A percentile compares a stretch with the other conserved stretches of the same genome.
phyloP scores from a whole-genome alignment of 73 alveolate genomes.

The Blepharisma japonicum region DNA sequence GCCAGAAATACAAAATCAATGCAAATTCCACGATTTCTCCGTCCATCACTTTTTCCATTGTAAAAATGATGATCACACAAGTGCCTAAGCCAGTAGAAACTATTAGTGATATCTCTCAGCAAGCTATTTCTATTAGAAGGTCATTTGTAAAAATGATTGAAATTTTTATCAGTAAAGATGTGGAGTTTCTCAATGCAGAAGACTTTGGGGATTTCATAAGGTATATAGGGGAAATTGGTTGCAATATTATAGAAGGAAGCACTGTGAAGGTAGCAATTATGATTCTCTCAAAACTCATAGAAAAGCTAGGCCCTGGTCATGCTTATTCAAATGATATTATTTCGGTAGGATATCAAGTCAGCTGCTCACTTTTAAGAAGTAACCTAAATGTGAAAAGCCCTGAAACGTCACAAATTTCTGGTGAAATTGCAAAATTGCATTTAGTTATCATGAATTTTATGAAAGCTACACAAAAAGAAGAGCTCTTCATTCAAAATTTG shows the following conservation, averaged over 20 bases:
- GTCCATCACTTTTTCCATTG: background rate
- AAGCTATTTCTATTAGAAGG: constrained; percentile 4
- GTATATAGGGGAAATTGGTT: constrained; percentile 9
- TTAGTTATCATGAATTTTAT: no score
- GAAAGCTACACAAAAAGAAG: no score
- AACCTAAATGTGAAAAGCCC: no score
- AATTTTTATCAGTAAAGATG: background rate
- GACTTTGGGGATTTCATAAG: background rate
- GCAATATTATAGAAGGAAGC: constrained; percentile 17
- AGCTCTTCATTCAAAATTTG: no score
- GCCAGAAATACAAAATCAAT: background rate
- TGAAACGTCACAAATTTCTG: no score
- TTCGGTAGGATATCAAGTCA: no score
- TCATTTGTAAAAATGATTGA: background rate
- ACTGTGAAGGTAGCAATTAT: background rate
- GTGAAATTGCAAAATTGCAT: no score
- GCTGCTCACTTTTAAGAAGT: no score
- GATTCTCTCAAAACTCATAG: background rate
- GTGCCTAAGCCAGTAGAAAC: constrained; percentile 8
- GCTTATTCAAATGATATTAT: no score
- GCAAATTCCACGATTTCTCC: background rate
- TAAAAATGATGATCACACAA: background rate
- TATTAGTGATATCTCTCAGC: constrained; percentile 5
- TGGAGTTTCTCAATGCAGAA: background rate
- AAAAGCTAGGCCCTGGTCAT: background rate